phyloP scores from a whole-genome alignment of 345 rosid species.

The Tarenaya hassleriana region DNA sequence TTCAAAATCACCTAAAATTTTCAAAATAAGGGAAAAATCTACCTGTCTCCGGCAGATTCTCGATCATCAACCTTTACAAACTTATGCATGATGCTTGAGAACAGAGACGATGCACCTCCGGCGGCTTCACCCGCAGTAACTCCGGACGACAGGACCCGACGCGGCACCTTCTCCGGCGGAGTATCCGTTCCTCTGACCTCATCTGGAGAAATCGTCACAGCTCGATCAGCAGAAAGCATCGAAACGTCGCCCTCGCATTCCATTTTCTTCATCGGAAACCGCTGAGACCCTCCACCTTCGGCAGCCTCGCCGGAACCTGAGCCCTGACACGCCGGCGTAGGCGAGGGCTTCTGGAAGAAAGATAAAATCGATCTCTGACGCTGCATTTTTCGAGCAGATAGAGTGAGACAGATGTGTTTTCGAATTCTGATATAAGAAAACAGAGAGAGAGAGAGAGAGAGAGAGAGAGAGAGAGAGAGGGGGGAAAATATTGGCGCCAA shows the following conservation, averaged over 20 bases:
- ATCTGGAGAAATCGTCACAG: slow-evolving; percentile 25
- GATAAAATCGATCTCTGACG: slow-evolving; percentile 73
- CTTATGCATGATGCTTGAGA: slow-evolving; percentile 83
- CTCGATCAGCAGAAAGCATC: slow-evolving; percentile 14
- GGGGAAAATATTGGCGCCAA: slow-evolving; percentile 45
- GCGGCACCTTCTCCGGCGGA: slow-evolving; percentile 88
- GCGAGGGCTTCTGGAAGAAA: slow-evolving; percentile 55
- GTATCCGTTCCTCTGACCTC: slow-evolving; percentile 73
- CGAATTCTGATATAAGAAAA: too few relatives aligned
- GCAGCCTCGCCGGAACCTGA: slow-evolving; percentile 23
- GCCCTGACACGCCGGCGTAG: slow-evolving; percentile 34
- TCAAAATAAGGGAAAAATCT: slow-evolving; percentile 5
- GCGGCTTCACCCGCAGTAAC: slow-evolving; percentile 25
- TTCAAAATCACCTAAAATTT: slow-evolving; percentile 7
- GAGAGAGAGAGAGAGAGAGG: slow-evolving; percentile 7
- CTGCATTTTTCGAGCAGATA: too few relatives aligned
- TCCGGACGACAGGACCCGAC: slow-evolving; percentile 47
- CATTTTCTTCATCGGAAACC: slow-evolving; percentile 26
- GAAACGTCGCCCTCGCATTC: slow-evolving; percentile 11
- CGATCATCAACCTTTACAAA: slow-evolving; percentile 54
- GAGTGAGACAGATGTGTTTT: too few relatives aligned
- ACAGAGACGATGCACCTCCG: slow-evolving; percentile 53
- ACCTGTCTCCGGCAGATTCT: slow-evolving; percentile 42
- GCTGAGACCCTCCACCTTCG: slow-evolving; percentile 19
- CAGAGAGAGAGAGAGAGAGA: not conserved